Percentiles rank a stretch among this genome's conserved stretches.
phyloP scores from a whole-genome alignment of 2,329 filamentous ascomycete genomes.

The Ilyonectria destructans region DNA sequence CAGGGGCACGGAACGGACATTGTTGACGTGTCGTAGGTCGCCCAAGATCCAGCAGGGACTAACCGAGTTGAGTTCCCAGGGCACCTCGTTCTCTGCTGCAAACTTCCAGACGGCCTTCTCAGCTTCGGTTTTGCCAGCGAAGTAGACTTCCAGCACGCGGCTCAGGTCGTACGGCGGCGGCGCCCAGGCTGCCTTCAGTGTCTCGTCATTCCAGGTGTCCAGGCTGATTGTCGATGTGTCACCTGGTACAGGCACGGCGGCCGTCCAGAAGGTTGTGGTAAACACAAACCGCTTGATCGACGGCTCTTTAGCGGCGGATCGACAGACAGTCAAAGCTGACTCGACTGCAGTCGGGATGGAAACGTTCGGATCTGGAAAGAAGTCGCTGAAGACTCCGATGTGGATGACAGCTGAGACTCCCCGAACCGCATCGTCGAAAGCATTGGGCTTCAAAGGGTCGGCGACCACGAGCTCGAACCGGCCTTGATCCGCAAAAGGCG shows the following conservation, averaged over 20 bases:
- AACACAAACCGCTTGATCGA: slow-evolving; percentile 3
- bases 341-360: slow-evolving; percentile 2
- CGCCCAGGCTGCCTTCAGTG: not conserved
- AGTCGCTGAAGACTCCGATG: not conserved
- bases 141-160: not conserved
- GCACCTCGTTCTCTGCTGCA: slow-evolving; percentile 10
- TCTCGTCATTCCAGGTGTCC: slow-evolving; percentile 5
- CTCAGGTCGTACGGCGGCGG: not conserved
- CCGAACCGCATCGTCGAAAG: not conserved
- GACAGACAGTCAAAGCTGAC: slow-evolving; percentile 9
- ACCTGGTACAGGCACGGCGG: not conserved
- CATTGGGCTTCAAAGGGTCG: slow-evolving; percentile 1
- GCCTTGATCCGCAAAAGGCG: slow-evolving; percentile 3
- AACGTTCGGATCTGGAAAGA: not conserved
- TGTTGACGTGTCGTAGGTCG: slow-evolving; percentile 15
- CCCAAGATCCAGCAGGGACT: slow-evolving; percentile 24
- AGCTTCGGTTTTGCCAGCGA: slow-evolving; percentile 1
- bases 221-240: not conserved
- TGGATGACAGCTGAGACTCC: slow-evolving; percentile 7
- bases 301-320: slow-evolving; percentile 1
- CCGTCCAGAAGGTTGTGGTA: slow-evolving; percentile 3
- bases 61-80: slow-evolving; percentile 16
- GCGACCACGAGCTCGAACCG: not conserved
- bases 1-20: slow-evolving; percentile 4
- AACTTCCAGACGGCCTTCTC: slow-evolving; percentile 3